Evolutionary conservation across 768 basidiomycete genomes (phyloP).

Genomic region (Leucocoprinus leucothites): DNA sequence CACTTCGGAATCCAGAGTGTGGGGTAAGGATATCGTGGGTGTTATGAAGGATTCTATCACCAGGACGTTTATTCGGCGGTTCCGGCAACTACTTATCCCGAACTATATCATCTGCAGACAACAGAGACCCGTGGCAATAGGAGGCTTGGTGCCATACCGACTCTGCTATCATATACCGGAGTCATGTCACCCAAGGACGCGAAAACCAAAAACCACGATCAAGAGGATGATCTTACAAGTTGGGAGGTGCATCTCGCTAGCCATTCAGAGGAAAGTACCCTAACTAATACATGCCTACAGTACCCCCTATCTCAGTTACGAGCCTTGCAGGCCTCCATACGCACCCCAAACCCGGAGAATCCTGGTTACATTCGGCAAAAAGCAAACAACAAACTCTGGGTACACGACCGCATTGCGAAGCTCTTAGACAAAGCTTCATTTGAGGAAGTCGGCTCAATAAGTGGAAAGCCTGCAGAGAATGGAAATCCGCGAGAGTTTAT

Average conservation of each 20-base stretch:
- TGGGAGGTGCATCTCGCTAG: slow-evolving; percentile 28
- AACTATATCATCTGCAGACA: background rate
- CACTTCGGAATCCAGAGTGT: background rate
- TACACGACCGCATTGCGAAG: slow-evolving; percentile 32
- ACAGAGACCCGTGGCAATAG: background rate
- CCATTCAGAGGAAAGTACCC: background rate
- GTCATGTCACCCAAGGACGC: slow-evolving; percentile 5
- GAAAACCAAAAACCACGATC: background rate
- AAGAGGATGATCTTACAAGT: slow-evolving; percentile 21
- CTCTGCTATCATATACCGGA: background rate
- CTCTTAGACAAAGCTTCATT: slow-evolving; percentile 33
- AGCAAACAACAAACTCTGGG: slow-evolving; percentile 36
- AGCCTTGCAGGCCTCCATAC: slow-evolving; percentile 29
- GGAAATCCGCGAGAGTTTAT: slow-evolving; percentile 29
- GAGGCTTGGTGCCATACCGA: background rate
- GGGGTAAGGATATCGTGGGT: background rate
- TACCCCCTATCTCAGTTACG: slow-evolving; percentile 26
- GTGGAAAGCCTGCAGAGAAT: slow-evolving; percentile 29
- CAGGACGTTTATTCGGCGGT: background rate
- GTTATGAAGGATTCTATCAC: background rate
- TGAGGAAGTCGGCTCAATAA: slow-evolving; percentile 33
- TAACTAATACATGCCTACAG: slow-evolving; percentile 14
- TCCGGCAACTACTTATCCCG: slow-evolving; percentile 18
- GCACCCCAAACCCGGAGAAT: slow-evolving; percentile 29
- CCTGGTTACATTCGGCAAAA: slow-evolving; percentile 39